phyloP scores from a whole-genome alignment of 768 basidiomycete genomes.

The Termitomyces sp. region DNA sequence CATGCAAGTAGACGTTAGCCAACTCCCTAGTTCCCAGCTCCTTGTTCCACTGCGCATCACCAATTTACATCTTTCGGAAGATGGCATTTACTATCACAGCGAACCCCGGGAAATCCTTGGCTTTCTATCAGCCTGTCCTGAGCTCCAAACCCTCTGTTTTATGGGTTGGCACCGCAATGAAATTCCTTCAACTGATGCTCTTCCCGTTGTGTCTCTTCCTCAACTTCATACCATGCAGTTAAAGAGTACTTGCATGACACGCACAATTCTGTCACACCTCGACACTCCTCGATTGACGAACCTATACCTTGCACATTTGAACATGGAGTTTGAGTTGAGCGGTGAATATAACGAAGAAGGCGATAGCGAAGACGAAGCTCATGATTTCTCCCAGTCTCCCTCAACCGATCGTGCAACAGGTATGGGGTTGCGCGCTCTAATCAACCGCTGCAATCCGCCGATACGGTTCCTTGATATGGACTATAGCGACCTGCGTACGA shows the following conservation, averaged over 20 bases:
- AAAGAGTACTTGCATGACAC: constrained; percentile 55
- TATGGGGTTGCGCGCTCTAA: constrained; percentile 69
- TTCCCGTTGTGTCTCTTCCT: constrained; percentile 49
- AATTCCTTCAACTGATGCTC: constrained; percentile 21
- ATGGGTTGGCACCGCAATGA: constrained; percentile 49
- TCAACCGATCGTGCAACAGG: constrained; percentile 76
- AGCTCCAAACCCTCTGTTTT: constrained; percentile 54
- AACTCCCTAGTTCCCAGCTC: constrained; percentile 40
- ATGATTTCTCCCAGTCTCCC: constrained; percentile 72
- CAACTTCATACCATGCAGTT: constrained; percentile 53
- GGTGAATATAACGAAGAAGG: constrained; percentile 44
- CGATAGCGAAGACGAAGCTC: constrained; percentile 71
- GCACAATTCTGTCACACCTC: constrained; percentile 61
- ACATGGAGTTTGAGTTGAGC: constrained; percentile 50
- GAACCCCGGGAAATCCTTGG: constrained; percentile 47
- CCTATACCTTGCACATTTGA: constrained; percentile 62
- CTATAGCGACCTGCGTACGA: constrained; percentile 78
- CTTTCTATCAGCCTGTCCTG: constrained; percentile 59
- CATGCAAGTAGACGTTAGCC: constrained; percentile 45
- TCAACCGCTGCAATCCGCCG: constrained; percentile 57
- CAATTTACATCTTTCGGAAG: constrained; percentile 53
- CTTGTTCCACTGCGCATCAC: constrained; percentile 52
- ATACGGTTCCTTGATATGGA: constrained; percentile 70
- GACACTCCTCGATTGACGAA: constrained; percentile 53
- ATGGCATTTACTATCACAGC: constrained; percentile 28